A percentile compares a stretch with the other conserved stretches of the same genome.
These are phyloP conservation scores for Ichthyophthirius multifiliis DNA, from an alignment of 169 alveolate species.

Conservation along the genomic window DNA sequence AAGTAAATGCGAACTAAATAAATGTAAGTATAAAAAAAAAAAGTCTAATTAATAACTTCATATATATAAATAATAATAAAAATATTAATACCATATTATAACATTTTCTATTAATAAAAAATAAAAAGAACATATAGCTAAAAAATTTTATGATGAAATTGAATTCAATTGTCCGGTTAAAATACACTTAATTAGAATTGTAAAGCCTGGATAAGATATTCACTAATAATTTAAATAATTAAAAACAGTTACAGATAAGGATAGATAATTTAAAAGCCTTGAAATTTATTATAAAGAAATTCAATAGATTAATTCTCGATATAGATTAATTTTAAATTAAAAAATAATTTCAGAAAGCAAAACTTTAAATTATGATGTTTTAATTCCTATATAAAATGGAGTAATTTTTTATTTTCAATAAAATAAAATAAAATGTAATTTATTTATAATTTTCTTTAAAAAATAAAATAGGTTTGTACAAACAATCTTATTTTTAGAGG, in stretches of 20 bases:
- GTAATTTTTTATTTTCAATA: neutral
- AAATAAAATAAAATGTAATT: neutral
- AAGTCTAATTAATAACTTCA: no score
- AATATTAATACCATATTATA: no score
- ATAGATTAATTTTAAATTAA: neutral
- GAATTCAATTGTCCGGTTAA: neutral
- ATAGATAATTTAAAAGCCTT: neutral
- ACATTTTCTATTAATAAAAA: no score
- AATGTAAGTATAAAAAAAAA: no score
- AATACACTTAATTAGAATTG: neutral
- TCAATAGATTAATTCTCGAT: neutral
- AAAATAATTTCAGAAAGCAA: slow-evolving; percentile 1
- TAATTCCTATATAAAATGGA: neutral
- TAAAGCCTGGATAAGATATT: neutral
- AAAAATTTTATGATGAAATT: slow-evolving; percentile 4
- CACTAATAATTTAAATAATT: neutral
- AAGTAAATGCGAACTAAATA: no score
- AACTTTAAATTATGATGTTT: neutral
- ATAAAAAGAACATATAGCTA: no score
- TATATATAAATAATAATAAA: no score
- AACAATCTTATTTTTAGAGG: neutral
- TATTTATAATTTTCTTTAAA: neutral
- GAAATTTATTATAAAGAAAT: neutral
- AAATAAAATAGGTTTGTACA: neutral
- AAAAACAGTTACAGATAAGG: neutral